Evolutionary conservation across 306 rosid genomes (phyloP), one percentile per base, ranked within the genome.

Genomic region (Glycine soja): DNA sequence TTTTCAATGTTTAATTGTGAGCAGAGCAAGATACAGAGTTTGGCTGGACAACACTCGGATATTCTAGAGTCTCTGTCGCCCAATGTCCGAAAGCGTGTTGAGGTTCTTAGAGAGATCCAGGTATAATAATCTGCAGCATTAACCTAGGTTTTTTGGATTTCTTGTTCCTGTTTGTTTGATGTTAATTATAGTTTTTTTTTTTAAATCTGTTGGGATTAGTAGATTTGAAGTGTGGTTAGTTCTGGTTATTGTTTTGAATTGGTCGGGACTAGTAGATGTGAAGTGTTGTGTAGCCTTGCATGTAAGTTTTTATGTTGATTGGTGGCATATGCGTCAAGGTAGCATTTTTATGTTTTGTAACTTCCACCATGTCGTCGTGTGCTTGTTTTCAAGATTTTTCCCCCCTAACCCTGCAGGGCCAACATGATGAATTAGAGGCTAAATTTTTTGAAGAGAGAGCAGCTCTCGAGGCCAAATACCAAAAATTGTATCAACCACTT

Each of bases 391-490:
- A 2, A 46, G n/a, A 75, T 5, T 11, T 7, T 18, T 79, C 43
- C 2, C 6, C 64, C 53, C 10, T 74, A 11, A 11, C 6, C 54
- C 32, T 80, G 52, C 90, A 94, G 98, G 84, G 92, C 64, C 90
- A 94, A 46, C 97, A 91, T 24, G 98, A 92, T 70, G 97, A 94
- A 53, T 72, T 91, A 3, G 97, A 94, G 83, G 87, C 96, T 0
- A 94, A 91, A 4, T 94, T 89, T 87, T 92, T 94, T 7, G 98
- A 94, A 83, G 98, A 94, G 81, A 90, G 98, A 84, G 92, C 95
- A 34, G 97, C 94, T 8, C 94, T 94, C 9, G 98, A 94, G 83
- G 97, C 97, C 48, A 94, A 91, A 86, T 94, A 94, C 72, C 98
- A 94, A 86, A 91, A 89, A 45, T 48, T 94, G 84, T 92, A 92